These are phyloP conservation scores for Cinchona pubescens DNA, from an alignment of 257 asterid species.

Conservation along the genomic window DNA sequence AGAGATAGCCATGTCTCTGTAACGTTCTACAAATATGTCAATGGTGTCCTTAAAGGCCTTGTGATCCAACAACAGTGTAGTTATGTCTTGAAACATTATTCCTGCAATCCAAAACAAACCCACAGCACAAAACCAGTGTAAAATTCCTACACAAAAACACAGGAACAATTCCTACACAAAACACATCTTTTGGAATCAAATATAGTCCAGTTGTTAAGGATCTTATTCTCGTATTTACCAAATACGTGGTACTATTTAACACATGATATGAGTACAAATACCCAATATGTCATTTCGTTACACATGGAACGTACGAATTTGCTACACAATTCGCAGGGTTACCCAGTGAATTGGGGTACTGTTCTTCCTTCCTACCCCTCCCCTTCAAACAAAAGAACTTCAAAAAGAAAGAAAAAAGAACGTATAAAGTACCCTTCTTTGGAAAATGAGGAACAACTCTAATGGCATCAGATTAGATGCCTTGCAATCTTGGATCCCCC, in stretches of 20 bases:
- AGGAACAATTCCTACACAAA: conserved; percentile 19
- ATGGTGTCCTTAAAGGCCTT: conserved; percentile 72
- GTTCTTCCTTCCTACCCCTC: no score
- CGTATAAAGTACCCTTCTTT: conserved; percentile 55
- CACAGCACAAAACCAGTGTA: conserved; percentile 7
- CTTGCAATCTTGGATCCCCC: conserved; percentile 69
- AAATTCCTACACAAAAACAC: not conserved
- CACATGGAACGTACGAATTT: no score
- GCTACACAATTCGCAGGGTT: no score
- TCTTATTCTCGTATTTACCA: not conserved
- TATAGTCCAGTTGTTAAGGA: not conserved
- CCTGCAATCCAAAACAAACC: conserved; percentile 38
- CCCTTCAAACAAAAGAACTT: not conserved
- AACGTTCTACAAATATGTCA: conserved; percentile 81
- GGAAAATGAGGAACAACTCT: conserved; percentile 87
- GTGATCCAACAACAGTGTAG: conserved; percentile 68
- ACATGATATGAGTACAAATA: no score
- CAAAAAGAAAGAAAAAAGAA: not conserved
- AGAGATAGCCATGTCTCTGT: conserved; percentile 73
- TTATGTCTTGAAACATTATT: conserved; percentile 85
- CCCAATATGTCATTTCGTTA: no score
- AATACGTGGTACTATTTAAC: no score
- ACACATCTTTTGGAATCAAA: no score
- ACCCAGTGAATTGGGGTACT: no score
- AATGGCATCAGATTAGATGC: conserved; percentile 66